Base-by-base conservation (phyloP, 1,284 basidiomycete species). In the Leucocoprinus gongylophorus region DNA sequence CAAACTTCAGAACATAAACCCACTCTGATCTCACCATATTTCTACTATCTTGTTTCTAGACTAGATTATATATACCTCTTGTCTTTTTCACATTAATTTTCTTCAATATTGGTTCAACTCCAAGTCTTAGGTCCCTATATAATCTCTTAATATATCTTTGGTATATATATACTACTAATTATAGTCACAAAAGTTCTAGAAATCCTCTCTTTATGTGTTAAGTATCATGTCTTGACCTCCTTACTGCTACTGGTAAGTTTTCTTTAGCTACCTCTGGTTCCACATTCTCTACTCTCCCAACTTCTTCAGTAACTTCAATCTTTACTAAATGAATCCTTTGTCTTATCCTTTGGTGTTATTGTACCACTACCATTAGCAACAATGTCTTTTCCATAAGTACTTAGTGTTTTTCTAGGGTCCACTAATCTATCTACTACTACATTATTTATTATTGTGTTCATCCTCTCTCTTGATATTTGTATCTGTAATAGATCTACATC, bases 111-210 rank as follows among this genome's bases (percentile, higher is more conserved):
- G 35, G 33, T 21, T 21, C 39, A n/a, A 21, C 20, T n/a, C 50
- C 54, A 55, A 12, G 47, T 32, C 1, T 56, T 55, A 3, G 56
- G 57, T 2, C 57, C 3, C 37, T 46, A 23, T 55, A 59, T 59
- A 4, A 57, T 60, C n/a, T n/a, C n/a, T n/a, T 46, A 45, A 46
- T 50, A 61, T 0, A 20, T 50, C 35, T n/a, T 17, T n/a, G 35
- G n/a, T 38, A 38, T n/a, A 6, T 38, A 5, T 13, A 38, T n/a
- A 38, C 35, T 15, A 13, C 35, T 15, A 38, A 17, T n/a, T n/a
- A 38, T 10, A 6, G n/a, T 15, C 5, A 5, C n/a, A n/a, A 38
- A 38, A 13, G 35, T 15, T n/a, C 35, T 15, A 5, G 35, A n/a
- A n/a, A n/a, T n/a, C n/a, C n/a, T n/a, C n/a, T 15, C n/a, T 15